Conservation (phyloP, 768 basidiomycete genomes). For the Podaxis sp. region DNA sequence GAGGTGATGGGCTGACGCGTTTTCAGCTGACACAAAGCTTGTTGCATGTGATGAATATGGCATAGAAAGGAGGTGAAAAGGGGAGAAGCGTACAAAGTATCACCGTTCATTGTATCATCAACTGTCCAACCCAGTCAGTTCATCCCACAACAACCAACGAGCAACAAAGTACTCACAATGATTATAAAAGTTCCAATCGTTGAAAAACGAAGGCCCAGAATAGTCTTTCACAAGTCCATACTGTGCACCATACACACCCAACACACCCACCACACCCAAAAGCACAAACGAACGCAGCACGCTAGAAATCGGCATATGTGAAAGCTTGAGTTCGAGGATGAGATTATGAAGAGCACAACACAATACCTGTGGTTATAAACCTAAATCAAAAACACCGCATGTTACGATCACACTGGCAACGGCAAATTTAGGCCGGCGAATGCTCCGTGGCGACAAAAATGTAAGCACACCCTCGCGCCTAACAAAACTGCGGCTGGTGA, state of each 20-base stretch:
- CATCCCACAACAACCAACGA: not conserved
- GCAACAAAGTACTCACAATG: not conserved
- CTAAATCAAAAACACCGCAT: too few species aligned
- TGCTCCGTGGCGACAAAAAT: too few species aligned
- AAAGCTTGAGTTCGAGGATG: too few species aligned
- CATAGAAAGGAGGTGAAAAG: not conserved
- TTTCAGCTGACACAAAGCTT: constrained; percentile 5
- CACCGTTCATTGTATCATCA: constrained; percentile 6
- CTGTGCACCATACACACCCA: not conserved
- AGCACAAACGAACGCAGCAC: not conserved
- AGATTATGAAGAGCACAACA: too few species aligned
- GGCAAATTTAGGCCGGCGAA: too few species aligned
- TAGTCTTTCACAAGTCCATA: constrained; percentile 18
- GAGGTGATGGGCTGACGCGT: constrained; percentile 1
- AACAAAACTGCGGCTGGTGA: too few species aligned
- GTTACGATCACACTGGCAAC: too few species aligned
- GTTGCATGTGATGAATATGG: too few species aligned
- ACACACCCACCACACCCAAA: not conserved
- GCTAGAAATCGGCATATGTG: too few species aligned
- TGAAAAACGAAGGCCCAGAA: constrained; percentile 20
- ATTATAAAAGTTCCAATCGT: constrained; percentile 18
- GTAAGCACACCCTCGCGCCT: too few species aligned
- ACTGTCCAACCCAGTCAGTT: not conserved
- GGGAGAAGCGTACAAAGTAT: not conserved
- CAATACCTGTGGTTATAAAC: too few species aligned